Evolutionary conservation across 108 stramenopile species (phyloP).

Genomic region (Aurantiochytrium sp.): DNA sequence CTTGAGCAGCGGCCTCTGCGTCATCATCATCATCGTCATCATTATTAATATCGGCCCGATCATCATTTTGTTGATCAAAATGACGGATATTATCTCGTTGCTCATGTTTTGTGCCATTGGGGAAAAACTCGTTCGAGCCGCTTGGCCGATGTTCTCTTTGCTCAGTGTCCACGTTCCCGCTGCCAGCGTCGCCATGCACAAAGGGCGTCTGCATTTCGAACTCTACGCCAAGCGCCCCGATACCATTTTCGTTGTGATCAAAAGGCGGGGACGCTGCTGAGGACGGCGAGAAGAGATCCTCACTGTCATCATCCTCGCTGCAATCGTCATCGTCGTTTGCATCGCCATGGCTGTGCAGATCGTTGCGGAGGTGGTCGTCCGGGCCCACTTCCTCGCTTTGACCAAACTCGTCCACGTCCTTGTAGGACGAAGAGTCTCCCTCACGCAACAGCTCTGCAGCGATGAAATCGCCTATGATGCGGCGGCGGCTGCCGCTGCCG

Average conservation of each 20-base stretch:
- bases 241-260: not conserved
- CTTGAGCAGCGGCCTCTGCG: not conserved
- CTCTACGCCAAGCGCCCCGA: not conserved
- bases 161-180: no score
- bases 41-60: not conserved
- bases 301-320: not conserved
- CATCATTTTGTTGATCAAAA: not conserved
- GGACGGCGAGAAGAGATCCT: not conserved
- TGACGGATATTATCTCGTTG: not conserved
- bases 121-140: no score
- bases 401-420: no score
- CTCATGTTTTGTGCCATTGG: no score
- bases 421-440: no score
- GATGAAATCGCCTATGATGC: no score
- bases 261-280: not conserved
- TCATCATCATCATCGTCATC: not conserved
- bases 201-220: no score
- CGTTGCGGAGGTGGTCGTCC: not conserved
- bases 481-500: not conserved
- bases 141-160: no score
- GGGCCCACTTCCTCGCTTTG: no score
- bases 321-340: not conserved
- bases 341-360: not conserved
- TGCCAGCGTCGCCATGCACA: no score
- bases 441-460: no score